Evolutionary conservation across 176 grass and related monocot species (phyloP).

Genomic region (Aegilops umbellulata): DNA sequence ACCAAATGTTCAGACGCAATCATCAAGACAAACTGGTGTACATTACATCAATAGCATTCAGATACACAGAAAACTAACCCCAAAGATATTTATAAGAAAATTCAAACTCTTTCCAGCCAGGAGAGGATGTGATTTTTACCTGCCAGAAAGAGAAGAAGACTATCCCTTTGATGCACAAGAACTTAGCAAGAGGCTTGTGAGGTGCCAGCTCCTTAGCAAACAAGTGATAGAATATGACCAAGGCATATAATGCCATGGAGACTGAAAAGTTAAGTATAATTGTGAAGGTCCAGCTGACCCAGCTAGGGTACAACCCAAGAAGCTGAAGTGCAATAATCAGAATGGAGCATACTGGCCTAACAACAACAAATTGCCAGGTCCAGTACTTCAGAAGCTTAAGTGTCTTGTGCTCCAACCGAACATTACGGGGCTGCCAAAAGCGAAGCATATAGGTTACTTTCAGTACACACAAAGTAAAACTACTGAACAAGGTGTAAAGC

Average conservation of each 20-base stretch:
- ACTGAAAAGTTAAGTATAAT: constrained; percentile 95
- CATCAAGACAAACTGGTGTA: not conserved
- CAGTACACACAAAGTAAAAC: constrained; percentile 26
- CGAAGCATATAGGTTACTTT: constrained; percentile 13
- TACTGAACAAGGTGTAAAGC: not conserved
- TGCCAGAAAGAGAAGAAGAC: constrained; percentile 99
- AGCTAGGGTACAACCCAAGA: constrained; percentile 74
- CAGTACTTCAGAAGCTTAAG: constrained; percentile 92
- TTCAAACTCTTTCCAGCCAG: not conserved
- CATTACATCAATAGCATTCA: not conserved
- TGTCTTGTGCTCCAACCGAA: constrained; percentile 90
- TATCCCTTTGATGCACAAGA: constrained; percentile 91
- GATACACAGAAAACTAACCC: not conserved
- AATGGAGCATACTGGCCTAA: constrained; percentile 83
- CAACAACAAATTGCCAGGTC: constrained; percentile 99
- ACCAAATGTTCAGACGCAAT: not conserved
- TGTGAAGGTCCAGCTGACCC: constrained; percentile 90
- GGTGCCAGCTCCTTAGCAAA: constrained; percentile 96
- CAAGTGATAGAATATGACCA: constrained; percentile 93
- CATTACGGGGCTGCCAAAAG: constrained; percentile 55
- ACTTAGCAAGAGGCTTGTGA: constrained; percentile 91
- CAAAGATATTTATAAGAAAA: not conserved
- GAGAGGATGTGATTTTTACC: constrained; percentile 38
- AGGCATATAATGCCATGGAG: constrained; percentile 80
- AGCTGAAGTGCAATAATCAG: constrained; percentile 86